Percentiles rank a stretch among this genome's conserved stretches.
phyloP scores from a whole-genome alignment of 2,329 filamentous ascomycete genomes.

The Phoma sp. region DNA sequence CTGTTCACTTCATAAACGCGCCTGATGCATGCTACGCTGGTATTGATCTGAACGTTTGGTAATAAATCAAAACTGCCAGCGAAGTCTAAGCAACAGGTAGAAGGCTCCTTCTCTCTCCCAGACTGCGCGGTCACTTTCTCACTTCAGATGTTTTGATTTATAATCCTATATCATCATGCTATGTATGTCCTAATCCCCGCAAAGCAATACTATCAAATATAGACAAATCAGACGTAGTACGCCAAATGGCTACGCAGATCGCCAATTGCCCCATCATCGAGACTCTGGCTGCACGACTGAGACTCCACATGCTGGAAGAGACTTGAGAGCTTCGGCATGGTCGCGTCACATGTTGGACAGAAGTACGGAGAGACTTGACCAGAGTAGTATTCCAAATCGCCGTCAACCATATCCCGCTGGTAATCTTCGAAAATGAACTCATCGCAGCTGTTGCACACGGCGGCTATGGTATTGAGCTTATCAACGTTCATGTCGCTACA shows the following conservation, averaged over 20 bases:
- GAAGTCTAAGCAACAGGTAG: too few species aligned
- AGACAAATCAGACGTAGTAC: background rate
- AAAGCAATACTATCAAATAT: too few species aligned
- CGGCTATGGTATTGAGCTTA: slow-evolving; percentile 9
- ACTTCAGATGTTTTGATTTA: too few species aligned
- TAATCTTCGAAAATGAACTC: background rate
- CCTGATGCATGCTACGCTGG: too few species aligned
- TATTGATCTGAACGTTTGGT: too few species aligned
- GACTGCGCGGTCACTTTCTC: too few species aligned
- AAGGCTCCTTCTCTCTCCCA: too few species aligned
- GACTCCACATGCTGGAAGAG: slow-evolving; percentile 17
- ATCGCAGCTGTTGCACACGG: background rate
- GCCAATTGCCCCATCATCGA: background rate
- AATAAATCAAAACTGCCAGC: too few species aligned
- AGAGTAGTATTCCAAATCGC: background rate
- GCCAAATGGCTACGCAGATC: background rate
- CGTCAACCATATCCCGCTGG: background rate
- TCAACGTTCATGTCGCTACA: background rate
- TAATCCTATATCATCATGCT: too few species aligned
- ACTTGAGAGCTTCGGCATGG: slow-evolving; percentile 6
- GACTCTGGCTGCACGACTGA: slow-evolving; percentile 5
- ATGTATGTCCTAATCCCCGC: too few species aligned
- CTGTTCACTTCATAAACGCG: too few species aligned
- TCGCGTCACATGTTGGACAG: slow-evolving; percentile 1
- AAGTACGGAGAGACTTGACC: background rate